Evolutionary conservation across 2,329 filamentous ascomycete genomes (phyloP).

Genomic region (Trichoderma sp.): DNA sequence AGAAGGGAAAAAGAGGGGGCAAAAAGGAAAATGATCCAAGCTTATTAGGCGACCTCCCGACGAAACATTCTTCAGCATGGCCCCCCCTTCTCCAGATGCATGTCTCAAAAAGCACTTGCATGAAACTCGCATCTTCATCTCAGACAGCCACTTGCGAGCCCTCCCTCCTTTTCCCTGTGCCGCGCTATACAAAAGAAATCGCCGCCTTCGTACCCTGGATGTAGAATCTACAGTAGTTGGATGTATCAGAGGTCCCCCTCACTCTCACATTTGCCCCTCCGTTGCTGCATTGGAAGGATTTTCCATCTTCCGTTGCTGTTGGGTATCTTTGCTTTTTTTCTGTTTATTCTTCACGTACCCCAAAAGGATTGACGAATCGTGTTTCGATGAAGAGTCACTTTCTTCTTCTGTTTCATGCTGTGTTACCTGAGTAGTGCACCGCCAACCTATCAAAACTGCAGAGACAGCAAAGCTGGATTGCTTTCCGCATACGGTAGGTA

Average conservation of each 20-base stretch:
- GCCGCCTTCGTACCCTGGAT: background rate
- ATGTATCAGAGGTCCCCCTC: background rate
- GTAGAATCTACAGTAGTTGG: background rate
- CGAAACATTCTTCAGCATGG: slow-evolving; percentile 1
- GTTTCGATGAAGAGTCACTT: background rate
- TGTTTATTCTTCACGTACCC: background rate
- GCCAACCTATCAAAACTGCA: background rate
- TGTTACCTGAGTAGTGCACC: background rate
- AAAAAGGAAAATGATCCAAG: background rate
- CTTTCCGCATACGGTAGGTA: background rate
- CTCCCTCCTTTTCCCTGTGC: background rate
- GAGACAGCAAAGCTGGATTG: background rate
- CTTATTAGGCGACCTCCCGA: background rate
- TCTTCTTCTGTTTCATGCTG: background rate
- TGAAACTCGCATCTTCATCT: background rate
- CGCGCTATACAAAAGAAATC: background rate
- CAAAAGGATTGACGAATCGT: background rate
- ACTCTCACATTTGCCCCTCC: background rate
- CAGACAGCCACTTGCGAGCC: slow-evolving; percentile 5
- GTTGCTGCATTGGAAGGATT: background rate
- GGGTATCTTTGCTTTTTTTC: background rate
- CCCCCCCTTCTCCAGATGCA: background rate
- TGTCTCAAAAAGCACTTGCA: background rate
- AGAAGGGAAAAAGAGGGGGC: background rate
- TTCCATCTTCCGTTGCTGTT: background rate